These are phyloP conservation scores for Penicillium sp. DNA, from an alignment of 2,329 filamentous ascomycete species.

Conservation along the genomic window DNA sequence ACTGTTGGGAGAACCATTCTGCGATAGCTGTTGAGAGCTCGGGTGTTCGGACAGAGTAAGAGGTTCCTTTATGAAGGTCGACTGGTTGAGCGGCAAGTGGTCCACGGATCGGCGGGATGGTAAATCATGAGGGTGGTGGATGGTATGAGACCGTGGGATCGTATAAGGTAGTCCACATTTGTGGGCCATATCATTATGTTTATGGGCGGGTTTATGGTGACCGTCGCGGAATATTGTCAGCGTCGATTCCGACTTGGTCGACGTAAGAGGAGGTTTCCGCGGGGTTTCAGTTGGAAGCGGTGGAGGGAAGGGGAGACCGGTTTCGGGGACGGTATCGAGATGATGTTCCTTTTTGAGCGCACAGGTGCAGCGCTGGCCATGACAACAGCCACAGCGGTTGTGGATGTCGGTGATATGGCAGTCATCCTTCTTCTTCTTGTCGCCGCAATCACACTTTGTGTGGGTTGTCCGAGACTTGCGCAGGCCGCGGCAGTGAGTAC, in stretches of 20 bases:
- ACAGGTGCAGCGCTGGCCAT: slow-evolving; percentile 63
- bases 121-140: slow-evolving; percentile 48
- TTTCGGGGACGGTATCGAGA: slow-evolving; percentile 53
- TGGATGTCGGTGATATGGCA: slow-evolving; percentile 38
- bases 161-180: slow-evolving; percentile 65
- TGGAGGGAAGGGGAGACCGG: slow-evolving; percentile 44
- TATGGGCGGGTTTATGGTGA: slow-evolving; percentile 66
- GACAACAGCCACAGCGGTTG: slow-evolving; percentile 53
- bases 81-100: slow-evolving; percentile 48
- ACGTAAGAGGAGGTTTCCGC: slow-evolving; percentile 58
- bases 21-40: slow-evolving; percentile 21
- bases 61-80: slow-evolving; percentile 34
- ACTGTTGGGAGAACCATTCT: slow-evolving; percentile 50
- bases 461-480: slow-evolving; percentile 95
- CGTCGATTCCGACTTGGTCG: slow-evolving; percentile 61
- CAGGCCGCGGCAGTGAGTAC: slow-evolving; percentile 91
- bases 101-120: slow-evolving; percentile 54
- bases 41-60: slow-evolving; percentile 23
- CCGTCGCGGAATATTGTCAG: slow-evolving; percentile 65
- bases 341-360: slow-evolving; percentile 60
- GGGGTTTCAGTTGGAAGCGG: slow-evolving; percentile 47
- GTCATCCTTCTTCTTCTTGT: slow-evolving; percentile 71
- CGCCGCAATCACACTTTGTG: slow-evolving; percentile 94
- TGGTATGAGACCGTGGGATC: slow-evolving; percentile 57
- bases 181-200: slow-evolving; percentile 65